Evolutionary conservation across 192 early-diverging fungal species (phyloP).

Genomic region (Coemansia sp.): DNA sequence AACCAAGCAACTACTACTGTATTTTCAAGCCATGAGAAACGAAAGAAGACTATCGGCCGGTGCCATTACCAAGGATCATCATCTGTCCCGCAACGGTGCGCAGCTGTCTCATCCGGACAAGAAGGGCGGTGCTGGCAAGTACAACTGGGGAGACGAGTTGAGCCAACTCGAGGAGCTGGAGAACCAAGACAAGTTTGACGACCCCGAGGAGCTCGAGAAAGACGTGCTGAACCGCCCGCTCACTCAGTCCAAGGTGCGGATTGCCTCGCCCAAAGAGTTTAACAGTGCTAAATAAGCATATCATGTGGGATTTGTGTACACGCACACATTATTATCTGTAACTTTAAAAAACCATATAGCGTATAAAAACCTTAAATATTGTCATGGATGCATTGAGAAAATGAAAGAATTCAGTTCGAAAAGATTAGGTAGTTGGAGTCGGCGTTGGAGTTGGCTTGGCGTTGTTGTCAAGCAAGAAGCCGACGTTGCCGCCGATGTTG

Average conservation of each 20-base stretch:
- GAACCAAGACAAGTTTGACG: neutral
- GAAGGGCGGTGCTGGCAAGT: constrained; percentile 8
- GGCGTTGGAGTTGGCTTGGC: constrained; percentile 12
- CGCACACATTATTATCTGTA: neutral
- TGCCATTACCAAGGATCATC: constrained; percentile 1
- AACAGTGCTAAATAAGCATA: neutral
- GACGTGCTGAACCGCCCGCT: neutral
- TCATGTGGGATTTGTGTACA: neutral
- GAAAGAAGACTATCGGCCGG: constrained; percentile 7
- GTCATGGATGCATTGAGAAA: neutral
- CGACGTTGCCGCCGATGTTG: constrained; percentile 24
- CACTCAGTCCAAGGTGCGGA: constrained; percentile 1
- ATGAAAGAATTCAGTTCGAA: neutral
- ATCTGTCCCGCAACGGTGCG: constrained; percentile 5
- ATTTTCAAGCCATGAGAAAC: neutral
- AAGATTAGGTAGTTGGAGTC: neutral
- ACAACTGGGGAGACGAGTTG: constrained; percentile 4
- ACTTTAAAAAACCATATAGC: neutral
- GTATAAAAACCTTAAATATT: neutral
- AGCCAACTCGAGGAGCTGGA: neutral
- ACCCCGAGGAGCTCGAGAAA: neutral
- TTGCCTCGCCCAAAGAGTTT: constrained; percentile 2
- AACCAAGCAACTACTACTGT: neutral
- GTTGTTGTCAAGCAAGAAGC: constrained; percentile 16
- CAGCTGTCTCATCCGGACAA: neutral